Evolutionary conservation across 805 yeast species (phyloP), one percentile per base, ranked within the genome.

Genomic region (Cyberlindnera petersonii): DNA sequence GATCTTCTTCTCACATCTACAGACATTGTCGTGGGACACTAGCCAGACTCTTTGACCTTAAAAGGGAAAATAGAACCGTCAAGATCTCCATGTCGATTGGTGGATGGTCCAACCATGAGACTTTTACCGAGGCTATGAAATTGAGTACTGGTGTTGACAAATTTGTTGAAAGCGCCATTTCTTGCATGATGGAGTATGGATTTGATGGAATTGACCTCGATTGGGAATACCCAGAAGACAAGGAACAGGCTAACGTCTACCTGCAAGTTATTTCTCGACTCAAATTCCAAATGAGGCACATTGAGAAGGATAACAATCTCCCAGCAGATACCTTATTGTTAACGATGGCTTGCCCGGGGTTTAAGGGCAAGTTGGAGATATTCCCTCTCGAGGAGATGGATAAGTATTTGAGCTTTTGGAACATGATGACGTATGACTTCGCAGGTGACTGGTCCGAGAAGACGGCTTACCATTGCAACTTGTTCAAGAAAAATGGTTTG

Each of bases 141-240:
- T 11, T 40, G 57, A 58, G 17, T 57, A 63, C 0, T 37, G 31
- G 1, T 64, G 45, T 79, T 7, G 53, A 56, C 1, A 55, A 30
- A 0, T 86, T 89, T 57, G 72, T 78, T 3, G 35, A 53, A 1
- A 67, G 82, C 1, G 64, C 79, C 1, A 65, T 75, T 1, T 57
- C 60, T 0, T 59, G 74, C 18, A 66, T 86, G 57, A 40, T 59
- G 2, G 60, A 68, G 31, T 74, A 75, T 55, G 81, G 83, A 0
- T 79, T 93, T 53, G 97, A 93, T 58, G 98, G 98, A 0, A 65
- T 91, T 32, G 98, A 93, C 59, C 64, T 91, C 21, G 98, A 91
- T 62, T 91, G 96, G 96, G 98, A 91, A 60, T 91, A 79, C 53
- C 96, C 96, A 0, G 56, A 60, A 7, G 66, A 58, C 29, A 53